Conservation (phyloP, 2,329 filamentous ascomycete genomes). For the Alternaria incomplexa region DNA sequence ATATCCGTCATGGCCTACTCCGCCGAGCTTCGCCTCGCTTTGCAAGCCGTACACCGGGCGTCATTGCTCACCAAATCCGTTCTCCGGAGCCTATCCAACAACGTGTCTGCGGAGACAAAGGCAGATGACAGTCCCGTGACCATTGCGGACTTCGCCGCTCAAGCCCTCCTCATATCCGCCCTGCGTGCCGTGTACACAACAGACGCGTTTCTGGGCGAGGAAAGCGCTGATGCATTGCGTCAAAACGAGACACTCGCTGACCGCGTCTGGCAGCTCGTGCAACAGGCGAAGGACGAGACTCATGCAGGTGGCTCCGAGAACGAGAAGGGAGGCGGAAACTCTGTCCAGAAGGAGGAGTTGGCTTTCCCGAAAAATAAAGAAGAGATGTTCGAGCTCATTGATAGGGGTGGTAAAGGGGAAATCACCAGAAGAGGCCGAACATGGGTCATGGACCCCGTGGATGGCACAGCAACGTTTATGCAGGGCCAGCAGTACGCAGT, state of each 20-base stretch:
- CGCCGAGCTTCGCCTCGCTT: conserved; percentile 40
- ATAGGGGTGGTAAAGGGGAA: conserved; percentile 62
- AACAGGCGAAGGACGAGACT: conserved; percentile 36
- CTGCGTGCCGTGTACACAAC: conserved; percentile 61
- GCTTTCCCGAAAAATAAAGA: conserved; percentile 54
- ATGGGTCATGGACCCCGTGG: conserved; percentile 70
- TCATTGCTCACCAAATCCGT: conserved; percentile 64
- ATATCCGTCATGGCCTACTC: conserved; percentile 22
- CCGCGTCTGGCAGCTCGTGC: conserved; percentile 64
- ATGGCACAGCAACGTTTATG: conserved; percentile 69
- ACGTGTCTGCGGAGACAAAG: conserved; percentile 59
- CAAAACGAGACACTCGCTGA: conserved; percentile 55
- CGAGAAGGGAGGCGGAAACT: conserved; percentile 23
- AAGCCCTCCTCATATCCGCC: conserved; percentile 66
- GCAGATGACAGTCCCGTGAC: conserved; percentile 67
- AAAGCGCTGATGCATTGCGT: conserved; percentile 62
- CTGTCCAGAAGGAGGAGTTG: conserved; percentile 17
- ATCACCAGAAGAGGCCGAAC: conserved; percentile 55
- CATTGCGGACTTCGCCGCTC: conserved; percentile 68
- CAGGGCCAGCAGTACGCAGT: conserved; percentile 68
- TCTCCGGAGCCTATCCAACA: conserved; percentile 56
- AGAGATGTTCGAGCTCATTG: conserved; percentile 68
- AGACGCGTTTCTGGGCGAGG: conserved; percentile 68
- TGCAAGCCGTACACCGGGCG: conserved; percentile 60
- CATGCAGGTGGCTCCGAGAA: conserved; percentile 33